Percentiles rank a stretch among this genome's conserved stretches.
phyloP scores from a whole-genome alignment of 2,329 filamentous ascomycete species.

The Scleromitrula shiraiana region DNA sequence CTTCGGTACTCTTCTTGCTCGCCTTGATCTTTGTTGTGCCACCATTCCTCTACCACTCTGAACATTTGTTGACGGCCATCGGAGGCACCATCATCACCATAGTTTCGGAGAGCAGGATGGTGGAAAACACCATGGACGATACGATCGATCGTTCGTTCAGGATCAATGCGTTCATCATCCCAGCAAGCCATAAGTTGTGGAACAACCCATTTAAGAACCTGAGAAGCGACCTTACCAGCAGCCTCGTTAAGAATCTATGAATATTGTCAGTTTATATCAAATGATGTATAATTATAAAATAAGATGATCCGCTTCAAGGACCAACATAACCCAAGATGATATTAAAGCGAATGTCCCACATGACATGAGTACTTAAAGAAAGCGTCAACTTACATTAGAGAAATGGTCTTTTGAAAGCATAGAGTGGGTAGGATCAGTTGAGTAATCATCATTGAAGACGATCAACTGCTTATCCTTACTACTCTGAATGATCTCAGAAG shows the following conservation, averaged over 20 bases:
- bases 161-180: slow-evolving; percentile 67
- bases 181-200: slow-evolving; percentile 84
- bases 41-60: slow-evolving; percentile 74
- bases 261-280: background rate
- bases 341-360: background rate
- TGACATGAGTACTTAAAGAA: background rate
- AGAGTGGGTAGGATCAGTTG: slow-evolving; percentile 79
- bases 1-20: slow-evolving; percentile 60
- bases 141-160: slow-evolving; percentile 61
- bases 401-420: slow-evolving; percentile 98
- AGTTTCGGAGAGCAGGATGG: slow-evolving; percentile 70
- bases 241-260: slow-evolving; percentile 68
- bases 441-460: slow-evolving; percentile 73
- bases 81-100: slow-evolving; percentile 59
- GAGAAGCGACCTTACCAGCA: slow-evolving; percentile 72
- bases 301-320: no score
- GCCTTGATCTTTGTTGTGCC: slow-evolving; percentile 55
- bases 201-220: slow-evolving; percentile 75
- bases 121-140: slow-evolving; percentile 81
- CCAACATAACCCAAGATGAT: background rate
- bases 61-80: slow-evolving; percentile 76
- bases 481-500: slow-evolving; percentile 78
- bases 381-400: slow-evolving; percentile 29
- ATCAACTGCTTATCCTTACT: slow-evolving; percentile 77
- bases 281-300: no score